Percentiles rank a stretch among this genome's conserved stretches.
phyloP scores from a whole-genome alignment of 176 grass and related monocot genomes.

The Leersia perrieri region DNA sequence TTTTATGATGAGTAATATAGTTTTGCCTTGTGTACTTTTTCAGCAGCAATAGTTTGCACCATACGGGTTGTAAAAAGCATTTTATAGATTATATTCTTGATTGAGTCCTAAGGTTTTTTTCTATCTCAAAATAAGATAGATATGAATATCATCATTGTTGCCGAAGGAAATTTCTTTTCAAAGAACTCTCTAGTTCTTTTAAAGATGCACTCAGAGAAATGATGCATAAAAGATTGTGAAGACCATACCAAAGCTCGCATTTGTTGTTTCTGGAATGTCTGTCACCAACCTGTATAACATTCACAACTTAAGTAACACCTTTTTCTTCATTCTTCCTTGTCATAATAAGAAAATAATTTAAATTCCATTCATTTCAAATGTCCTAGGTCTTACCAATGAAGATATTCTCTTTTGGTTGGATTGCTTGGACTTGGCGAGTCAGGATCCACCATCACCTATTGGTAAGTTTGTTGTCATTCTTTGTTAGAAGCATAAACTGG shows the following conservation, averaged over 20 bases:
- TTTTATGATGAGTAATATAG: background rate
- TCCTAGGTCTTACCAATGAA: conserved; percentile 88
- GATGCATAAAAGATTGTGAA: conserved; percentile 1
- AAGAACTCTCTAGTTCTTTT: conserved; percentile 16
- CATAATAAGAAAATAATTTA: background rate
- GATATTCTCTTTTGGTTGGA: conserved; percentile 91
- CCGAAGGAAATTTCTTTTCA: background rate
- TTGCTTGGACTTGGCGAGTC: conserved; percentile 95
- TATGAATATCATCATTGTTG: background rate
- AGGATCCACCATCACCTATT: conserved; percentile 91
- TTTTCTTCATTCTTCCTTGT: conserved; percentile 11
- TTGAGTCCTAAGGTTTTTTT: background rate
- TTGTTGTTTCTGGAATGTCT: conserved; percentile 80
- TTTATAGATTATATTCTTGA: background rate
- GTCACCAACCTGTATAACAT: conserved; percentile 82
- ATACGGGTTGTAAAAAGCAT: background rate
- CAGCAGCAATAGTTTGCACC: conserved; percentile 8
- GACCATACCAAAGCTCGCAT: conserved; percentile 69
- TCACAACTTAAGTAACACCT: conserved; percentile 18
- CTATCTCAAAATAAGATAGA: background rate
- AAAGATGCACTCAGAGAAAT: conserved; percentile 34
- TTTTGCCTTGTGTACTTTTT: conserved; percentile 18
- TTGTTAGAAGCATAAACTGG: conserved; percentile 40
- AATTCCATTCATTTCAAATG: conserved; percentile 18
- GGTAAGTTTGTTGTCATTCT: conserved; percentile 36